phyloP scores from a whole-genome alignment of 805 yeast species.

The Wickerhamomyces tratensis region DNA sequence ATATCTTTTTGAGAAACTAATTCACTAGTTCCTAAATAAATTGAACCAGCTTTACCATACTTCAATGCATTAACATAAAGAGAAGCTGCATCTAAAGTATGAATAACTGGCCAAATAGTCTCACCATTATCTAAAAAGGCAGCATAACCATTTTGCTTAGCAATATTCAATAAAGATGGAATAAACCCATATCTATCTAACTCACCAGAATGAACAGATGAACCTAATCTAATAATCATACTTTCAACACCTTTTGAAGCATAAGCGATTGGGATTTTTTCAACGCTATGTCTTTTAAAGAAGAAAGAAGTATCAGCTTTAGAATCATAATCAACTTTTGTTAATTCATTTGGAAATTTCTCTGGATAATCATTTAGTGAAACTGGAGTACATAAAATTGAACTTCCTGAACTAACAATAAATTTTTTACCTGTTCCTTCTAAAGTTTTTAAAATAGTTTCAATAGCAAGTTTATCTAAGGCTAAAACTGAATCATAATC shows the following conservation, averaged over 20 bases:
- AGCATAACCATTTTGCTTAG: conserved; percentile 21
- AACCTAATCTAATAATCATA: conserved; percentile 19
- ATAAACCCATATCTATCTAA: conserved; percentile 19
- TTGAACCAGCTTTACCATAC: conserved; percentile 17
- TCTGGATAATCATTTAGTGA: conserved; percentile 5
- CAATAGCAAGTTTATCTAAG: conserved; percentile 20
- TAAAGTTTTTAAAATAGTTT: conserved; percentile 19
- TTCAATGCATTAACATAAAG: conserved; percentile 19
- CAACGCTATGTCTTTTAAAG: conserved; percentile 7
- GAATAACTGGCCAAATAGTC: conserved; percentile 23
- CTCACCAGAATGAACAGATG: conserved; percentile 19
- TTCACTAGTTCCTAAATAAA: conserved; percentile 17
- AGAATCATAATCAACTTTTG: background rate
- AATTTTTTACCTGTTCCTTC: conserved; percentile 21
- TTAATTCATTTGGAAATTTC: background rate
- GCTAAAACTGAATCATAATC: conserved; percentile 9
- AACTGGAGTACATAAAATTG: conserved; percentile 1
- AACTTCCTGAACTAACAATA: conserved; percentile 17
- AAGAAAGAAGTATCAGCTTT: background rate
- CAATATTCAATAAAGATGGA: conserved; percentile 14
- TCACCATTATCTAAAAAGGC: conserved; percentile 26
- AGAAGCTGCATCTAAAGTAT: conserved; percentile 23
- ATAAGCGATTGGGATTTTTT: conserved; percentile 7
- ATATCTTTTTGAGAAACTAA: conserved; percentile 16
- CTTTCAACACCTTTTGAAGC: conserved; percentile 19